Percentiles rank a stretch among this genome's conserved stretches.
Evolutionary conservation across 2,329 filamentous ascomycete species (phyloP).

Genomic region (Trichothecium roseum): DNA sequence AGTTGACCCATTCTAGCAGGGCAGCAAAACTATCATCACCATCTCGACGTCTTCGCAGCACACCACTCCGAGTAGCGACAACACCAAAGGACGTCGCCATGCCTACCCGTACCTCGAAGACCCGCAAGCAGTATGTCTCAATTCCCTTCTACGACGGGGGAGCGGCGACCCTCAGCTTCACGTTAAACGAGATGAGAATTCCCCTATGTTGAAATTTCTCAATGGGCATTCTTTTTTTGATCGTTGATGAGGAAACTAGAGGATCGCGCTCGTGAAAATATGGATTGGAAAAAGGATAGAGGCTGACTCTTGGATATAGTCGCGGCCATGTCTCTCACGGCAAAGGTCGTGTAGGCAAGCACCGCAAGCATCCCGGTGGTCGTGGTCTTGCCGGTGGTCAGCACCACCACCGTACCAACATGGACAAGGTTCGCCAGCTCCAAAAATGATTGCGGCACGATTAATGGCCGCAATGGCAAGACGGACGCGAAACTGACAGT

Average conservation of each 20-base stretch:
- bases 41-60: conserved; percentile 21
- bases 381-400: conserved; percentile 94
- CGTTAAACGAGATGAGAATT: no score
- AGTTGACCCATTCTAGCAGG: conserved; percentile 16
- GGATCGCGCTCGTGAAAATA: neutral
- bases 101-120: conserved; percentile 68
- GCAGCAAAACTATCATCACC: conserved; percentile 28
- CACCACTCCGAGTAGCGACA: conserved; percentile 31
- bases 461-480: neutral
- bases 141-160: conserved; percentile 4
- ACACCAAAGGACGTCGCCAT: conserved; percentile 41
- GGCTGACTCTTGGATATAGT: conserved; percentile 32
- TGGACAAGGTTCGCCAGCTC: conserved; percentile 66
- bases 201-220: no score
- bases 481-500: conserved; percentile 16
- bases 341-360: conserved; percentile 97
- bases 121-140: conserved; percentile 63
- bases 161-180: neutral
- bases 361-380: conserved; percentile 83
- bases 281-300: neutral
- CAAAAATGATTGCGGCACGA: conserved; percentile 7
- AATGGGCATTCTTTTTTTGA: neutral
- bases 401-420: conserved; percentile 60
- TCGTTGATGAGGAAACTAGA: neutral
- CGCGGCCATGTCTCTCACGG: conserved; percentile 97